Base-by-base conservation (phyloP, 1,284 basidiomycete species). In the Leccinum subfulvum region DNA sequence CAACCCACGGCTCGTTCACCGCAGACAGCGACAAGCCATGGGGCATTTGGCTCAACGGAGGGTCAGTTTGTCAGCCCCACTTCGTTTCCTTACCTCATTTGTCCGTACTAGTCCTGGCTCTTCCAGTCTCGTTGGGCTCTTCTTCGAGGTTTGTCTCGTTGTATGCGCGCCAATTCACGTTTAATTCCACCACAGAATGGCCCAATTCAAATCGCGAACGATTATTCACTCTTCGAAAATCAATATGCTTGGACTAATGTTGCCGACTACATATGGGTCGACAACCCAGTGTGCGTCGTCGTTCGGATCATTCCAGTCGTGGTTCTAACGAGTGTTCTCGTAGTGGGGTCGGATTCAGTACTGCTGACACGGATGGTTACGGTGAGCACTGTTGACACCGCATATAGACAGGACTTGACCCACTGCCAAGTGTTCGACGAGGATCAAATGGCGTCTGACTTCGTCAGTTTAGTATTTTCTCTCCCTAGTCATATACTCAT, bases 21-120 rank as follows among this genome's bases (percentile, higher is more conserved):
- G 67, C 74, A 7, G 57, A 67, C 26, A 69, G 70, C 33, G 71
- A 77, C n/a, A 77, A 83, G 49, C 89, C 90, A 2, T 91, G 89
- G 89, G 83, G 82, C 9, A 88, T 91, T 56, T 91, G 88, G 88
- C 72, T 91, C 28, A 90, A 90, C 66, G 88, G 89, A 73, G 88
- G 88, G 81, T 87, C 72, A 66, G 83, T 56, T 13, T 2, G 33
- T 57, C 18, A 44, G 9, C 57, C 23, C n/a, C 35, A 9, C 41
- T 39, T 13, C 23, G 13, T 18, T 53, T 26, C 21, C 21, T n/a
- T 7, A n/a, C 23, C 52, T 58, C 6, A 60, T 51, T 35, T 33
- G 28, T 18, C 26, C 63, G 28, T 18, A 18, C 63, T 62, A 88
- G 88, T 23, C 89, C 89, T 14, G 89, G 89, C 18, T 84, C 87